phyloP scores from a whole-genome alignment of 148 eudicot genomes.

The Fagopyrum tataricum region DNA sequence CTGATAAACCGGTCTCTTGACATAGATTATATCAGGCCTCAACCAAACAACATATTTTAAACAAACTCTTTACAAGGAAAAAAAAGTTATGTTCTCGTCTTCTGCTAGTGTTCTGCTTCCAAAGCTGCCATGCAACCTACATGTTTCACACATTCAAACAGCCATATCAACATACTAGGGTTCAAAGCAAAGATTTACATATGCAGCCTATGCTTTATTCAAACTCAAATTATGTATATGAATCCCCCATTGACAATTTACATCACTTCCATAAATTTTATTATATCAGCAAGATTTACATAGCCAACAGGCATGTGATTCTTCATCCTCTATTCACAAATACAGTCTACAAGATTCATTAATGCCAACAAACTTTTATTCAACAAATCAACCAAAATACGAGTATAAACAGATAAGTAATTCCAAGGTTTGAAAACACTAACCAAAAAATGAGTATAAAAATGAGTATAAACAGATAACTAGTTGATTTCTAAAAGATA shows the following conservation, averaged over 20 bases:
- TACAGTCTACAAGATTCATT: no score
- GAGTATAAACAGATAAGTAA: background rate
- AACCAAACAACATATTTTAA: slow-evolving; percentile 82
- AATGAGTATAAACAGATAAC: no score
- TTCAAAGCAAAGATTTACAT: background rate
- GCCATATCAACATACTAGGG: background rate
- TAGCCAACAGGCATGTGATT: no score
- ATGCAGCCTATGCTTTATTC: no score
- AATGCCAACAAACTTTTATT: no score
- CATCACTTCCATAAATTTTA: no score
- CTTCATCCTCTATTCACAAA: no score
- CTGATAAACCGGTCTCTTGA: slow-evolving; percentile 81
- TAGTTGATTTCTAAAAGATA: slow-evolving; percentile 56
- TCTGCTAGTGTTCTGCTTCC: slow-evolving; percentile 59
- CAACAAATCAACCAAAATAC: background rate
- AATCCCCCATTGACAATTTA: no score
- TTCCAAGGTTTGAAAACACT: slow-evolving; percentile 16
- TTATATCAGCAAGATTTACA: no score
- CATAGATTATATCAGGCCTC: slow-evolving; percentile 91
- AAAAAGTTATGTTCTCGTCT: slow-evolving; percentile 30
- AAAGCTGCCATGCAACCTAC: slow-evolving; percentile 61
- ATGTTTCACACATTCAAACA: background rate
- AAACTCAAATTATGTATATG: no score
- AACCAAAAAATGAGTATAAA: slow-evolving; percentile 80
- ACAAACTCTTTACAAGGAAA: background rate